Conservation (phyloP, 176 grass and related monocot genomes). For the Puccinellia tenuiflora region DNA sequence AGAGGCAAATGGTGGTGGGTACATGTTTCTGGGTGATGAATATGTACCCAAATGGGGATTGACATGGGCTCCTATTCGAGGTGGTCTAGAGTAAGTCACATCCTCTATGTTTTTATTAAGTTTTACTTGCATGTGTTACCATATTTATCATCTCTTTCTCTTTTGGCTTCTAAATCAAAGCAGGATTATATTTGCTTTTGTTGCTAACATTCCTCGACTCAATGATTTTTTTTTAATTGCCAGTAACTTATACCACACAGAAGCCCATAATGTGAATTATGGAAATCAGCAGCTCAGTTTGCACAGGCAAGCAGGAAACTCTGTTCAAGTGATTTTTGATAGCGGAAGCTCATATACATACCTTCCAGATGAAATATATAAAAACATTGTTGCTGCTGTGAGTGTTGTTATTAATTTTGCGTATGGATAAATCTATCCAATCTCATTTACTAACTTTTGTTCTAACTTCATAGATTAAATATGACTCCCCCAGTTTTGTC, state of each 20-base stretch:
- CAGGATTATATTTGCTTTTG: neutral
- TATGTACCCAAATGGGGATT: constrained; percentile 88
- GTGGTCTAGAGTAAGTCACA: constrained; percentile 59
- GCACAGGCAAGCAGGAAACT: constrained; percentile 35
- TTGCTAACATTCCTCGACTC: neutral
- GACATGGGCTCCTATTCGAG: constrained; percentile 64
- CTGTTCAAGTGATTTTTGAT: constrained; percentile 83
- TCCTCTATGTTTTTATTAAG: neutral
- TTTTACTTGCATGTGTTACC: neutral
- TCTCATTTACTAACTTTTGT: constrained; percentile 15
- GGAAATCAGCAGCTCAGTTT: constrained; percentile 45
- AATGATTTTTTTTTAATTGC: constrained; percentile 4
- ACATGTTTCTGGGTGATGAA: constrained; percentile 94
- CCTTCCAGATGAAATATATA: constrained; percentile 85
- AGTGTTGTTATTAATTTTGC: constrained; percentile 27
- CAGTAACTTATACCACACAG: constrained; percentile 68
- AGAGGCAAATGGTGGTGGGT: constrained; percentile 70
- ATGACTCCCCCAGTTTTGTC: constrained; percentile 37
- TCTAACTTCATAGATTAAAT: constrained; percentile 51
- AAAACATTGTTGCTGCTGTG: constrained; percentile 60
- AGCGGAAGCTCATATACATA: constrained; percentile 95
- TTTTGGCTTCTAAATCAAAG: neutral
- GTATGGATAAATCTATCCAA: constrained; percentile 4
- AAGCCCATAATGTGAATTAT: constrained; percentile 62
- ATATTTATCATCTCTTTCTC: neutral